Base-by-base conservation (phyloP, 2,329 filamentous ascomycete genomes). In the Pseudocercospora eumusae region DNA sequence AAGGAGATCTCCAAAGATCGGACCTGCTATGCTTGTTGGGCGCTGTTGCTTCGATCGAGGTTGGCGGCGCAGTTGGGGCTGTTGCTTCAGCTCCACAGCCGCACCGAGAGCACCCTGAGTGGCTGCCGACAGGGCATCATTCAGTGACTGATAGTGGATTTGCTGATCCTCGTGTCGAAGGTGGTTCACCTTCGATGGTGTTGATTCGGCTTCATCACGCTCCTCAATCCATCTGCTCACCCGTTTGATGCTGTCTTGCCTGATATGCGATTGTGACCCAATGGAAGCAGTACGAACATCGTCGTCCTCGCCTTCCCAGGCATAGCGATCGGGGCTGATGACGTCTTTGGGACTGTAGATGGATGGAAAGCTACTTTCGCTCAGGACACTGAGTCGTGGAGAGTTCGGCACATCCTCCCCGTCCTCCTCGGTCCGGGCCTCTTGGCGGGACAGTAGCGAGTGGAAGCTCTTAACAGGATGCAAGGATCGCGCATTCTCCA, bases 221-320 rank as follows among this genome's bases (percentile, higher is more conserved):
- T 71, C 71, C n/a, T 70, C 66, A n/a, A 76, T 74, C 74, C 74
- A 76, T 45, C 72, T 70, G 53, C 69, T 76, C 44, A 76, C 74
- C 11, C 74, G 69, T 28, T 71, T 74, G 61, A 75, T 75, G 64
- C 74, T 75, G 63, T 74, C 71, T 42, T 73, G 69, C 20, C 64
- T 69, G 56, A 66, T 61, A 56, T 68, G 69, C 27, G 56, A 56
- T 21, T 52, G 60, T 36, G 62, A 56, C 15, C 50, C 59, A 15
- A 64, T 44, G 7, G 64, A 50, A 25, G 63, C 57, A 11, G 52
- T 57, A 40, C 21, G 44, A 13, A 49, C 36, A 25, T 64, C 62
- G 2, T 69, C 65, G 5, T 67, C 65, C 20, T 63, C 66, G 10
- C 52, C 64, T 61, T 75, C 73, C 71, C 71, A 73, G 3, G 61